Percentiles rank a stretch among this genome's conserved stretches.
Evolutionary conservation across 164 flowering plant species (phyloP).

Genomic region (Vitis riparia): DNA sequence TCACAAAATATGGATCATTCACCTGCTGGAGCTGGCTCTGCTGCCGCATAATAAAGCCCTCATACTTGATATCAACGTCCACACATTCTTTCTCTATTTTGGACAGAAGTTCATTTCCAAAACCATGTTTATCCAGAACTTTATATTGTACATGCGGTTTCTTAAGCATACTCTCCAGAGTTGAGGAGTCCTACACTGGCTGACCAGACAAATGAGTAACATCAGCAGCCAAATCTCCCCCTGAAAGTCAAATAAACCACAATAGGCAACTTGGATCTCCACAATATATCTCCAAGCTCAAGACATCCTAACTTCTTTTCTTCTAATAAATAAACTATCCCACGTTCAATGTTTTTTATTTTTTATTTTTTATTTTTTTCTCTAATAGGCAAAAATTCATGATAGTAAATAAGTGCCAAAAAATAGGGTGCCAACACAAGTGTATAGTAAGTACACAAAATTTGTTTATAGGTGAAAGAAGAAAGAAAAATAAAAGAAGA

Average conservation of each 20-base stretch:
- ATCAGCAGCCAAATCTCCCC: conserved; percentile 83
- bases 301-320: too few relatives aligned
- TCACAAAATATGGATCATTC: neutral
- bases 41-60: conserved; percentile 91
- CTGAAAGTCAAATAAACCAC: conserved; percentile 34
- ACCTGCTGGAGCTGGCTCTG: conserved; percentile 87
- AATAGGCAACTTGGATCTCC: neutral
- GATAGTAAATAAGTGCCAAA: too few relatives aligned
- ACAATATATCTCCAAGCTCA: too few relatives aligned
- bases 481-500: too few relatives aligned
- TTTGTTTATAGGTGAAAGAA: too few relatives aligned
- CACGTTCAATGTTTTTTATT: too few relatives aligned
- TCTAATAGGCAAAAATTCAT: too few relatives aligned
- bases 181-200: conserved; percentile 69
- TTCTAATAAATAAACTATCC: too few relatives aligned
- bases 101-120: conserved; percentile 64
- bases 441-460: too few relatives aligned
- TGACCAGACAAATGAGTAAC: conserved; percentile 68
- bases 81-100: conserved; percentile 84
- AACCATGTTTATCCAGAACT: conserved; percentile 88
- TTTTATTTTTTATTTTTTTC: too few relatives aligned
- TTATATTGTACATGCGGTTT: conserved; percentile 84
- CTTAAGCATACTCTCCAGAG: conserved; percentile 83
- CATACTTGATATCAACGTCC: conserved; percentile 91
- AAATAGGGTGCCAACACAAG: too few relatives aligned